Conservation (phyloP, 2,329 filamentous ascomycete genomes). For the Pseudogymnoascus sp. region DNA sequence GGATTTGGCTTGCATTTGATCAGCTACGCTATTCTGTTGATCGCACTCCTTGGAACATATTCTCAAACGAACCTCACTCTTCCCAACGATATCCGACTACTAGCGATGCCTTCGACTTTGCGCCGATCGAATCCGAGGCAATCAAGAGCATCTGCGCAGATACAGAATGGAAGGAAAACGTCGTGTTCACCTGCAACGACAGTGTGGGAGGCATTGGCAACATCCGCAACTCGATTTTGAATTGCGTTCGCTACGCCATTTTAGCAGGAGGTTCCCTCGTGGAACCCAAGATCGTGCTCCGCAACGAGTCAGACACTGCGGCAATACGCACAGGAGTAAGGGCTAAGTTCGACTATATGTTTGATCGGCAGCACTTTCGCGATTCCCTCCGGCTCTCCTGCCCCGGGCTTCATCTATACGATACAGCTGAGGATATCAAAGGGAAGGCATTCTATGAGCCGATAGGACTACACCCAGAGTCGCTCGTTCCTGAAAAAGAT, state of each 20-base stretch:
- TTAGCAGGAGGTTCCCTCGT: slow-evolving; percentile 21
- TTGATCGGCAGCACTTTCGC: slow-evolving; percentile 21
- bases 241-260: slow-evolving; percentile 24
- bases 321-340: slow-evolving; percentile 15
- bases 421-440: slow-evolving; percentile 18
- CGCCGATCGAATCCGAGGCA: slow-evolving; percentile 18
- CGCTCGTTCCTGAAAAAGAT: slow-evolving; percentile 18
- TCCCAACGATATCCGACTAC: not conserved
- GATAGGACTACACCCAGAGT: slow-evolving; percentile 20
- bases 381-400: slow-evolving; percentile 21
- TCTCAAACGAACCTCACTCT: not conserved
- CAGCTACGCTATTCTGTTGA: not conserved
- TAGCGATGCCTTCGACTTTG: slow-evolving; percentile 19
- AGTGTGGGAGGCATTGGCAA: slow-evolving; percentile 24
- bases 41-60: not conserved
- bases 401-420: slow-evolving; percentile 20
- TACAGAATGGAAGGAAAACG: slow-evolving; percentile 21
- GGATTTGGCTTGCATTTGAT: not conserved
- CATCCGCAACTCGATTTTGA: slow-evolving; percentile 24
- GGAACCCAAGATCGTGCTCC: slow-evolving; percentile 17
- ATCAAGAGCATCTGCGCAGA: slow-evolving; percentile 18
- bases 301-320: slow-evolving; percentile 17
- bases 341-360: slow-evolving; percentile 21
- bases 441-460: slow-evolving; percentile 10
- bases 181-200: slow-evolving; percentile 22